Conservation (phyloP, 2,329 filamentous ascomycete genomes). For the Scopulariopsis brevicaulis region DNA sequence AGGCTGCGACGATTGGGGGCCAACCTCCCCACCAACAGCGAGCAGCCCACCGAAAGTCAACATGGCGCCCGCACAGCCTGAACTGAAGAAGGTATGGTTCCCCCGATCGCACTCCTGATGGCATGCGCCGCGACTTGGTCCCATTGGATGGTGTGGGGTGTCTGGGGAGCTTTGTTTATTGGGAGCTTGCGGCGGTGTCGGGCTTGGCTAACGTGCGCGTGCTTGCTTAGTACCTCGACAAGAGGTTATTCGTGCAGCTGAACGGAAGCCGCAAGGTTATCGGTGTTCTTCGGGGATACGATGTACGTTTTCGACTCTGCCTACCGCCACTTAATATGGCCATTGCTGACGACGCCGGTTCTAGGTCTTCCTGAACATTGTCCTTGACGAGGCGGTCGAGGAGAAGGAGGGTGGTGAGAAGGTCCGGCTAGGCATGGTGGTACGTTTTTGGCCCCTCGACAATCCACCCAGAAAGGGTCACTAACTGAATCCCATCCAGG, state of each 20-base stretch:
- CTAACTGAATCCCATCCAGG: constrained; percentile 29
- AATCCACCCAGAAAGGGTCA: too few relatives aligned
- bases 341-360: background rate
- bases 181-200: background rate
- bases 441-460: constrained; percentile 30
- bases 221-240: constrained; percentile 86
- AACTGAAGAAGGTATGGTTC: constrained; percentile 80
- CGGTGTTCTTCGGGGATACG: constrained; percentile 87
- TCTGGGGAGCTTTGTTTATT: background rate
- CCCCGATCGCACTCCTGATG: background rate
- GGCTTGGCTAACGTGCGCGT: background rate
- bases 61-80: constrained; percentile 98
- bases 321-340: too few relatives aligned
- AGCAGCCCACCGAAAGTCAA: background rate
- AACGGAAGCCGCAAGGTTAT: constrained; percentile 98
- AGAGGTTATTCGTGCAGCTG: constrained; percentile 92
- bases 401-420: constrained; percentile 90
- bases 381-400: constrained; percentile 92
- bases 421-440: constrained; percentile 82
- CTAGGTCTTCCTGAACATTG: constrained; percentile 95
- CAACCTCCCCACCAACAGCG: background rate
- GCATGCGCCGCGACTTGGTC: background rate
- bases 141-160: background rate
- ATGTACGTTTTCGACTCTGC: constrained; percentile 50
- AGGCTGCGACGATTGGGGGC: background rate